A percentile compares a stretch with the other conserved stretches of the same genome.
Evolutionary conservation across 345 rosid species (phyloP).

Genomic region (Zanthoxylum bungeanum): DNA sequence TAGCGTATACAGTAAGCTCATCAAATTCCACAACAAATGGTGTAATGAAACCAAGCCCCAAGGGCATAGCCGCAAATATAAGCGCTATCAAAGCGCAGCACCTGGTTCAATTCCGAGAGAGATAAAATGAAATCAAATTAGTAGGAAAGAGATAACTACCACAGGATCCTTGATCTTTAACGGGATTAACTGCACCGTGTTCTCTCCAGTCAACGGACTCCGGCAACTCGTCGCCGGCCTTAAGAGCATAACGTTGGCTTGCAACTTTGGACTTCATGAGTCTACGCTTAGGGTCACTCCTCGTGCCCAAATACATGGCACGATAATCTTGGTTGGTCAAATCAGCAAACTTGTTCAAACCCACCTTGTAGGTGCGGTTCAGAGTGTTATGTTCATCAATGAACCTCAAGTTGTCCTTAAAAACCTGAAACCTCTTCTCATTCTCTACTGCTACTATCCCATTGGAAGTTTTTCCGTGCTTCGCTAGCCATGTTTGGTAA

Average conservation of each 20-base stretch:
- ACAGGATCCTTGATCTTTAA: slow-evolving; percentile 85
- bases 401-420: slow-evolving; percentile 77
- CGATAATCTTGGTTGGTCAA: slow-evolving; percentile 82
- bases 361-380: slow-evolving; percentile 59
- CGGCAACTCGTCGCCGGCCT: slow-evolving; percentile 48
- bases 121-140: too few species aligned
- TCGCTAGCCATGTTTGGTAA: slow-evolving; percentile 59
- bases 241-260: slow-evolving; percentile 34
- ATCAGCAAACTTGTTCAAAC: slow-evolving; percentile 76
- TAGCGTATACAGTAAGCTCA: too few species aligned
- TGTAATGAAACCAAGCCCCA: too few species aligned
- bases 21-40: too few species aligned
- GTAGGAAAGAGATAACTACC: slow-evolving; percentile 31
- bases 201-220: slow-evolving; percentile 79
- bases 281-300: slow-evolving; percentile 36
- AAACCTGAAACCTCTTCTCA: slow-evolving; percentile 56
- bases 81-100: too few species aligned
- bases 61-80: too few species aligned
- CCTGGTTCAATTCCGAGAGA: too few species aligned
- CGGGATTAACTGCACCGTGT: slow-evolving; percentile 64
- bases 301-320: slow-evolving; percentile 42
- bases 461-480: slow-evolving; percentile 59
- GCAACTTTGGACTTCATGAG: slow-evolving; percentile 44
- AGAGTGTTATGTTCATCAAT: slow-evolving; percentile 62
- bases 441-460: slow-evolving; percentile 50